Percentiles rank a stretch among this genome's conserved stretches.
Evolutionary conservation across 768 basidiomycete species (phyloP).

Genomic region (Podaxis sp.): DNA sequence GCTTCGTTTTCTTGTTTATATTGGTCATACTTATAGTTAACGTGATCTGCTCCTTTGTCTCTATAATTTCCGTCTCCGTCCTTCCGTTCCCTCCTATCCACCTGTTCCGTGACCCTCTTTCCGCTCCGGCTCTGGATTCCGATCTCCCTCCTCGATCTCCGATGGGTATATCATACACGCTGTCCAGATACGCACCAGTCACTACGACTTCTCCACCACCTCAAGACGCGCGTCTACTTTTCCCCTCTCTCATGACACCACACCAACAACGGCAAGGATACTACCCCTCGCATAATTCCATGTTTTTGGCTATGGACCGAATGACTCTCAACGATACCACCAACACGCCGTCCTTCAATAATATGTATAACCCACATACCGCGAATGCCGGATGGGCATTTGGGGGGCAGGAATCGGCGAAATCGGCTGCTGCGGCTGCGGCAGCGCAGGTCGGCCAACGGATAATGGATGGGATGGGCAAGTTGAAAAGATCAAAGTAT

Average conservation of each 20-base stretch:
- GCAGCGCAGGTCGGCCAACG: constrained; percentile 21
- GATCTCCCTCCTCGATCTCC: constrained; percentile 8
- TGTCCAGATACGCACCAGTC: constrained; percentile 41
- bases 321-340: constrained; percentile 17
- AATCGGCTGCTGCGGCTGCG: constrained; percentile 25
- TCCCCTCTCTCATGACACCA: constrained; percentile 73
- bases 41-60: not conserved
- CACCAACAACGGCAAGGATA: constrained; percentile 80
- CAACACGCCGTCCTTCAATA: not conserved
- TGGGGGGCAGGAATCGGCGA: constrained; percentile 13
- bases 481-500: not conserved
- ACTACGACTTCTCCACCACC: constrained; percentile 70
- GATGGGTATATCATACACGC: not conserved
- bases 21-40: not conserved
- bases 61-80: not conserved
- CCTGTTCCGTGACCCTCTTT: not conserved
- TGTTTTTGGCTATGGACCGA: constrained; percentile 46
- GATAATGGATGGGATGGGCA: not conserved
- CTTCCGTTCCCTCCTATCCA: not conserved
- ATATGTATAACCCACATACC: not conserved
- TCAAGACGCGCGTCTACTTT: constrained; percentile 43
- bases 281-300: constrained; percentile 69
- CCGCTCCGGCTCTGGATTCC: not conserved
- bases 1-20: not conserved
- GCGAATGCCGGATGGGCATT: not conserved